A percentile compares a stretch with the other conserved stretches of the same genome.
phyloP scores from a whole-genome alignment of 2,329 filamentous ascomycete genomes.

The Proliferodiscus dingleyae region DNA sequence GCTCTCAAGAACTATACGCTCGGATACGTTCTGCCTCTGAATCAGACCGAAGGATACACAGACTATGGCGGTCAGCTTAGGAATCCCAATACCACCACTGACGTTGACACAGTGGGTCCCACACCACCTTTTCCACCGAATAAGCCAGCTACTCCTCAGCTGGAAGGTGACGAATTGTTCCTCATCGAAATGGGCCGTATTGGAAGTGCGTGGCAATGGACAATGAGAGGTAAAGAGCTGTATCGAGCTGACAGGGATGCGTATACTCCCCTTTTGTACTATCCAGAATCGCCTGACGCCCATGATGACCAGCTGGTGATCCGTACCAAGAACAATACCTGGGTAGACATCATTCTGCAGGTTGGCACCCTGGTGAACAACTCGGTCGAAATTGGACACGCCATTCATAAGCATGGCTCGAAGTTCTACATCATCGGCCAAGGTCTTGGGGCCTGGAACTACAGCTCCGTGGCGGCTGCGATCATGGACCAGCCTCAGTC shows the following conservation, averaged over 20 bases:
- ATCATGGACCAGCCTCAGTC: conserved; percentile 32
- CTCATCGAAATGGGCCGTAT: conserved; percentile 26
- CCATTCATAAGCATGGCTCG: conserved; percentile 43
- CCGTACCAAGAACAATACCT: conserved; percentile 32
- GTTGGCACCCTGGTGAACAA: conserved; percentile 9
- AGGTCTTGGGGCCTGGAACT: conserved; percentile 35
- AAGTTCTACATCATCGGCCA: conserved; percentile 39
- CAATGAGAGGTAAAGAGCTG: conserved; percentile 25
- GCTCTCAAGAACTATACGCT: not conserved
- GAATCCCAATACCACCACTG: not conserved
- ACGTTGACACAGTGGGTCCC: not conserved
- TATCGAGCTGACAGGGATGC: conserved; percentile 27
- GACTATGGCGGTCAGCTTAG: not conserved
- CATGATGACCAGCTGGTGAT: conserved; percentile 27
- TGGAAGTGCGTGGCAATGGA: conserved; percentile 29
- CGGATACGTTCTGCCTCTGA: not conserved
- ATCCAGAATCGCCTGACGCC: conserved; percentile 19
- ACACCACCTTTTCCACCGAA: conserved; percentile 1
- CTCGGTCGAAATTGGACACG: conserved; percentile 27
- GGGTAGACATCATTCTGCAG: conserved; percentile 35
- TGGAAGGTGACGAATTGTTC: conserved; percentile 2
- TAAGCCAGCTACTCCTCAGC: not conserved
- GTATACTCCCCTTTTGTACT: conserved; percentile 31
- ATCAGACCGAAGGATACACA: not conserved
- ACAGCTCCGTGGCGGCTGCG: conserved; percentile 37